These are phyloP conservation scores for Fusarium hostae DNA, from an alignment of 2,329 filamentous ascomycete species.

Conservation along the genomic window DNA sequence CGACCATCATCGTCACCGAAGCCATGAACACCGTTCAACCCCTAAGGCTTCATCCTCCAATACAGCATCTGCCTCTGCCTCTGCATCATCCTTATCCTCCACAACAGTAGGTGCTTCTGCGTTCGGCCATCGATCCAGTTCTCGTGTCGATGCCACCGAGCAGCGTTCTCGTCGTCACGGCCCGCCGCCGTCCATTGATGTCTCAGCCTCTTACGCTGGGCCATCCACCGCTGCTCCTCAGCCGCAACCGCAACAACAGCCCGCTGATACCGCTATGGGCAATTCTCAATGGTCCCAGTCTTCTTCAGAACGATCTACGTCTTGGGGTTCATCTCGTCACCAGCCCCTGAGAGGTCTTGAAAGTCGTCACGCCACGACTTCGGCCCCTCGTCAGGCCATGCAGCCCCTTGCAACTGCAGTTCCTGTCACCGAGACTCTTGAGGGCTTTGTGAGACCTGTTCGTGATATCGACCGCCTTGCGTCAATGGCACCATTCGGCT, in stretches of 20 bases:
- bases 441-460: slow-evolving; percentile 82
- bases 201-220: slow-evolving; percentile 57
- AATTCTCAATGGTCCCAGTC: slow-evolving; percentile 39
- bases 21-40: slow-evolving; percentile 60
- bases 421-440: slow-evolving; percentile 73
- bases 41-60: slow-evolving; percentile 56
- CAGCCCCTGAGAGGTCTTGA: slow-evolving; percentile 65
- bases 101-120: slow-evolving; percentile 39
- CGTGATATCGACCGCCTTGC: slow-evolving; percentile 85
- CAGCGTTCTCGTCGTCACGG: slow-evolving; percentile 78
- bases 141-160: slow-evolving; percentile 65
- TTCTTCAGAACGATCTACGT: slow-evolving; percentile 39
- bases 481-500: slow-evolving; percentile 79
- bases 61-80: slow-evolving; percentile 49
- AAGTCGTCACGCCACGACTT: slow-evolving; percentile 60
- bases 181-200: slow-evolving; percentile 77
- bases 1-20: slow-evolving; percentile 63
- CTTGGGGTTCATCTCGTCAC: slow-evolving; percentile 54
- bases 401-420: slow-evolving; percentile 76
- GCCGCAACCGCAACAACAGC: slow-evolving; percentile 35
- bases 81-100: slow-evolving; percentile 47
- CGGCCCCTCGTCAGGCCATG: slow-evolving; percentile 57
- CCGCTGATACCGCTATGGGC: slow-evolving; percentile 38
- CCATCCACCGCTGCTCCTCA: slow-evolving; percentile 49
- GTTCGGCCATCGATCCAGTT: slow-evolving; percentile 64